Percentiles rank a stretch among this genome's conserved stretches.
These are phyloP conservation scores for Rubia yunnanensis DNA, from an alignment of 257 asterid genomes.

Conservation along the genomic window DNA sequence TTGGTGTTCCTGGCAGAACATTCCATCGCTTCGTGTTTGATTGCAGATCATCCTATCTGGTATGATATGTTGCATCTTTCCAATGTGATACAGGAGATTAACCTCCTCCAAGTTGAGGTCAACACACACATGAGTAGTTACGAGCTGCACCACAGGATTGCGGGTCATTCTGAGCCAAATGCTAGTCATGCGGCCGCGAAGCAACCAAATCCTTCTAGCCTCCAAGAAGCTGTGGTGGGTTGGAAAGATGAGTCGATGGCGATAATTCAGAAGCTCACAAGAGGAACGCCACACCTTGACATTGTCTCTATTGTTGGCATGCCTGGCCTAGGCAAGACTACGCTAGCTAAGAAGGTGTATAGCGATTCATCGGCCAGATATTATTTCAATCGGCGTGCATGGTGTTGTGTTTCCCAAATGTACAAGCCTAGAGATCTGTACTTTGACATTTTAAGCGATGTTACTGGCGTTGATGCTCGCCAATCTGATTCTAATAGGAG, in stretches of 20 bases:
- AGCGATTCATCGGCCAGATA: background rate
- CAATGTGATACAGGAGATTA: background rate
- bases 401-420: conserved; percentile 1
- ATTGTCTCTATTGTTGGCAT: background rate
- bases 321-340: conserved; percentile 4
- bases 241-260: background rate
- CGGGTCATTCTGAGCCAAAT: too few relatives aligned
- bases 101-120: background rate
- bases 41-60: conserved; percentile 4
- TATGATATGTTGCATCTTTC: background rate
- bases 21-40: background rate
- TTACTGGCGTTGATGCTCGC: background rate
- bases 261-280: background rate
- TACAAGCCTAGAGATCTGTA: background rate
- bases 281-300: conserved; percentile 2
- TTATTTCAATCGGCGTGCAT: background rate
- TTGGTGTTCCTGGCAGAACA: conserved; percentile 6
- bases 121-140: background rate
- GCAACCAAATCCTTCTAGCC: background rate
- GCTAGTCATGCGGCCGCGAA: background rate
- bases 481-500: background rate
- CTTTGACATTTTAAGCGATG: background rate
- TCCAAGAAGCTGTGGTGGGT: conserved; percentile 6
- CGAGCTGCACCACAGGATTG: background rate
- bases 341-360: conserved; percentile 1